These are phyloP conservation scores for Sideroxylon spinosum DNA, from an alignment of 179 eudicot species.

Conservation along the genomic window DNA sequence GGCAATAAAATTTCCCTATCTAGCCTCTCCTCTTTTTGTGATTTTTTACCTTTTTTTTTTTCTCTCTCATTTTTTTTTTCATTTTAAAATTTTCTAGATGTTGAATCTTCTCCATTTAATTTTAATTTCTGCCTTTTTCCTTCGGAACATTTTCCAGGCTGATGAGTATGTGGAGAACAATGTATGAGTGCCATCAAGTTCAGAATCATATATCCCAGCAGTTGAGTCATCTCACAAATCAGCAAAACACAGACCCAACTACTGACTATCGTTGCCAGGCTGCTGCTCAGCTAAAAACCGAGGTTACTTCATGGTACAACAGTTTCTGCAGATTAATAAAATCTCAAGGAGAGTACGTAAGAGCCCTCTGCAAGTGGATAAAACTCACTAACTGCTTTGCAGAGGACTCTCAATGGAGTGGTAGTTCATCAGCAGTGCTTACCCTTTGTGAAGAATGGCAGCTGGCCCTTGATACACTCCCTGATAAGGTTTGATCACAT, in stretches of 20 bases:
- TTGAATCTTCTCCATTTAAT: background rate
- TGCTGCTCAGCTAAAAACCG: conserved; percentile 65
- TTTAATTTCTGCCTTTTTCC: background rate
- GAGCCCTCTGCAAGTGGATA: conserved; percentile 51
- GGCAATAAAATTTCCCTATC: background rate
- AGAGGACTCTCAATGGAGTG: conserved; percentile 27
- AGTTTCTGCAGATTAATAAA: conserved; percentile 58
- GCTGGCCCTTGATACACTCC: conserved; percentile 54
- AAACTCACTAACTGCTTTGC: conserved; percentile 38
- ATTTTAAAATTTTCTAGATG: background rate
- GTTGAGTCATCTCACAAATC: conserved; percentile 42
- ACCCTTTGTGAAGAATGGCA: conserved; percentile 53
- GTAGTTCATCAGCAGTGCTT: conserved; percentile 37
- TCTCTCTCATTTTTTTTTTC: background rate
- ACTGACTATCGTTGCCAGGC: conserved; percentile 55
- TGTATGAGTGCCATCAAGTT: conserved; percentile 63
- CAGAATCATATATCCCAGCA: conserved; percentile 64
- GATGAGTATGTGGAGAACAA: conserved; percentile 64
- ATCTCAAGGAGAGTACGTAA: conserved; percentile 56
- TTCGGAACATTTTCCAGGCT: conserved; percentile 33
- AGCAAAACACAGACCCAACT: conserved; percentile 48
- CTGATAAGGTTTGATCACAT: conserved; percentile 45
- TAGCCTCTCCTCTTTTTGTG: background rate
- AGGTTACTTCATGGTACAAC: conserved; percentile 60
- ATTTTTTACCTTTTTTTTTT: background rate